Evolutionary conservation across 2,329 filamentous ascomycete genomes (phyloP).

Genomic region (Coniochaeta sp.): DNA sequence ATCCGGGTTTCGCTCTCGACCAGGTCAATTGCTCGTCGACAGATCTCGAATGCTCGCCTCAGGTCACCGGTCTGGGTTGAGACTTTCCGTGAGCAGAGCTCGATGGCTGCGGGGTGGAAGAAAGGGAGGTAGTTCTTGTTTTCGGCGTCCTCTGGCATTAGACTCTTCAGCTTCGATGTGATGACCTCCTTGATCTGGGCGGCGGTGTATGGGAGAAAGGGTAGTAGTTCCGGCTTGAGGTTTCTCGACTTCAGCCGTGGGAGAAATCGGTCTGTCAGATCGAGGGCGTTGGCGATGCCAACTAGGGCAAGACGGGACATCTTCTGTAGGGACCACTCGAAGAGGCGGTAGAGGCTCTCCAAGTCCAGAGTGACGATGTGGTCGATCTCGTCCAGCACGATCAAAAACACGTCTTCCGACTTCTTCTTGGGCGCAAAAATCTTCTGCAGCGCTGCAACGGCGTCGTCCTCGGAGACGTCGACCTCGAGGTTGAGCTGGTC

Average conservation of each 20-base stretch:
- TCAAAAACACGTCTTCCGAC: conserved; percentile 58
- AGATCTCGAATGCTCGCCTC: conserved; percentile 92
- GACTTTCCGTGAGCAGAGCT: conserved; percentile 90
- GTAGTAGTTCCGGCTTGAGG: conserved; percentile 79
- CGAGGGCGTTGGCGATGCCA: conserved; percentile 92
- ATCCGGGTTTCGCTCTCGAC: conserved; percentile 77
- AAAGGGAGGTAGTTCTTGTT: conserved; percentile 66
- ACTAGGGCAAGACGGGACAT: conserved; percentile 78
- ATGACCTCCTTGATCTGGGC: conserved; percentile 83
- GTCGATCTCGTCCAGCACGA: conserved; percentile 92
- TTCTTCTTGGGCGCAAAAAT: conserved; percentile 62
- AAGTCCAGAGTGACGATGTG: conserved; percentile 84
- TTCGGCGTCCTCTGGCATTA: conserved; percentile 53
- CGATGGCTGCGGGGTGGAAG: conserved; percentile 87
- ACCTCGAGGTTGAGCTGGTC: conserved; percentile 53
- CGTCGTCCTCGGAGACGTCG: conserved; percentile 58
- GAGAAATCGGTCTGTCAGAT: conserved; percentile 90
- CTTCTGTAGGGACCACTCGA: conserved; percentile 87
- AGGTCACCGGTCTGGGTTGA: conserved; percentile 90
- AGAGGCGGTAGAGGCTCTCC: conserved; percentile 83
- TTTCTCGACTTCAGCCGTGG: conserved; percentile 90
- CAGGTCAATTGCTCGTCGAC: conserved; percentile 80
- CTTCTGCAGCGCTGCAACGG: conserved; percentile 59
- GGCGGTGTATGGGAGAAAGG: conserved; percentile 88
- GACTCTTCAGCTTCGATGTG: conserved; percentile 69